Conservation (phyloP, 1,284 basidiomycete genomes). For the Xerocomus cyaneibrunnescens region DNA sequence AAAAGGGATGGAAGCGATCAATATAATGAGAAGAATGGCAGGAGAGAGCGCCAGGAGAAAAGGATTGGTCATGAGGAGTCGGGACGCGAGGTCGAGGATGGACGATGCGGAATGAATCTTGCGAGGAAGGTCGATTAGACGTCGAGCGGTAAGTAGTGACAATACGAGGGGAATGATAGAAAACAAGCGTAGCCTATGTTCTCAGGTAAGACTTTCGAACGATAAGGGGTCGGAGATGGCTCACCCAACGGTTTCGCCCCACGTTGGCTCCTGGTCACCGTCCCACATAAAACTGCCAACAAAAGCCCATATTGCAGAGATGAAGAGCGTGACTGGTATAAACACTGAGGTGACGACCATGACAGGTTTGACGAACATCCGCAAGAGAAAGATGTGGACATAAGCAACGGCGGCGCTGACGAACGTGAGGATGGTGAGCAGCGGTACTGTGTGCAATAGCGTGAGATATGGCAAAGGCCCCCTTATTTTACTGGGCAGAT, state of each 20-base stretch:
- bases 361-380: slow-evolving; percentile 79
- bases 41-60: slow-evolving; percentile 82
- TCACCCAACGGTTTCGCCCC: slow-evolving; percentile 81
- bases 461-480: slow-evolving; percentile 65
- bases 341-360: slow-evolving; percentile 78
- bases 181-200: slow-evolving; percentile 66
- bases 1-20: slow-evolving; percentile 82
- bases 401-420: slow-evolving; percentile 73
- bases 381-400: slow-evolving; percentile 72
- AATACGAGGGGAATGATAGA: slow-evolving; percentile 73
- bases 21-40: slow-evolving; percentile 67
- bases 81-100: slow-evolving; percentile 79
- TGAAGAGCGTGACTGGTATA: slow-evolving; percentile 77
- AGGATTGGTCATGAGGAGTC: slow-evolving; percentile 75
- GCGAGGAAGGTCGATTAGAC: slow-evolving; percentile 66
- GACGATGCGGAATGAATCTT: slow-evolving; percentile 70
- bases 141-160: slow-evolving; percentile 68
- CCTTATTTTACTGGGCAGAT: slow-evolving; percentile 39
- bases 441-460: slow-evolving; percentile 79
- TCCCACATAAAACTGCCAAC: slow-evolving; percentile 89
- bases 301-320: slow-evolving; percentile 87
- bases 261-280: slow-evolving; percentile 63
- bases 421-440: slow-evolving; percentile 78
- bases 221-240: slow-evolving; percentile 28
- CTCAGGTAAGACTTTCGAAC: slow-evolving; percentile 5